phyloP scores from a whole-genome alignment of 345 rosid species.

The Barbarea vulgaris region DNA sequence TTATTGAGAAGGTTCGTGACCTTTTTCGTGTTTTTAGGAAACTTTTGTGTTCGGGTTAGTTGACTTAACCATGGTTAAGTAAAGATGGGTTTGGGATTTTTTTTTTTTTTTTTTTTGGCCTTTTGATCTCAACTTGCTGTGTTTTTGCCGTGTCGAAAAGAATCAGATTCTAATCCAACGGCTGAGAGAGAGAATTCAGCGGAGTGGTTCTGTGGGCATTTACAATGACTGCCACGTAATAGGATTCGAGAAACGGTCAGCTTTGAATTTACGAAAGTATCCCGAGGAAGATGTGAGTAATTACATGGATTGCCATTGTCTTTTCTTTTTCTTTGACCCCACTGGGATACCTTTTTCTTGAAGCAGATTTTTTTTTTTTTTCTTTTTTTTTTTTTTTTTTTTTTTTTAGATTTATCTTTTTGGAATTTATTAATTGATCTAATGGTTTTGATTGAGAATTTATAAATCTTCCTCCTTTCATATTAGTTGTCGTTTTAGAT shows the following conservation, averaged over 20 bases:
- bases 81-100: slow-evolving; percentile 11
- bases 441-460: neutral
- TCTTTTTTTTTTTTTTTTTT: neutral
- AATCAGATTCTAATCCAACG: slow-evolving; percentile 52
- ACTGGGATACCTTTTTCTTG: neutral
- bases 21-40: slow-evolving; percentile 9
- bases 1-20: neutral
- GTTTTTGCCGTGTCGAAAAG: slow-evolving; percentile 35
- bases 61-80: slow-evolving; percentile 40
- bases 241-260: slow-evolving; percentile 41
- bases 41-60: neutral
- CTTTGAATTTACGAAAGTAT: neutral
- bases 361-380: neutral
- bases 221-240: slow-evolving; percentile 48
- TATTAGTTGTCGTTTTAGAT: too few relatives aligned
- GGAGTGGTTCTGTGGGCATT: slow-evolving; percentile 35
- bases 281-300: neutral
- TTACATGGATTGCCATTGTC: slow-evolving; percentile 9
- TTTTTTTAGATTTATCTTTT: neutral
- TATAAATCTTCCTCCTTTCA: too few relatives aligned
- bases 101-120: neutral
- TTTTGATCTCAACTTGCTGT: slow-evolving; percentile 33
- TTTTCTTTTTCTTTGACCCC: slow-evolving; percentile 7
- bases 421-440: neutral
- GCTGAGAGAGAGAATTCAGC: slow-evolving; percentile 22